These are phyloP conservation scores for Sporothrix euskadiensis DNA, from an alignment of 2,329 filamentous ascomycete genomes.

Conservation along the genomic window DNA sequence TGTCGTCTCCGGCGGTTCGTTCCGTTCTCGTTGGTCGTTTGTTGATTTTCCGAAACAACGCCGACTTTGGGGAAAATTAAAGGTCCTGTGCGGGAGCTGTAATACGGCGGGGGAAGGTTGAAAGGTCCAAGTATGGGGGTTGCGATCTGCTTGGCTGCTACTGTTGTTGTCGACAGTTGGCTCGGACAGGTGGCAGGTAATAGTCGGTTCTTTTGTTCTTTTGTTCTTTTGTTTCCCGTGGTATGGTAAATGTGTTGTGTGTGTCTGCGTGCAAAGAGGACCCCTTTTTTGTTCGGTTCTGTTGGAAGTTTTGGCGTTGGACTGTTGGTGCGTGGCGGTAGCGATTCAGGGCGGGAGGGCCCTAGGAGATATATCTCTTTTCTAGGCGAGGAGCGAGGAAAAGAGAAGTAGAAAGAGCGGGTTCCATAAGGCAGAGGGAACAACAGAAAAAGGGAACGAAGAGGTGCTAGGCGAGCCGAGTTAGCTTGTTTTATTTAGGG, in stretches of 20 bases:
- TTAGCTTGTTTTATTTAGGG: constrained; percentile 18
- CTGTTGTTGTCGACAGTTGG: background rate
- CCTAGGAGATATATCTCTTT: constrained; percentile 16
- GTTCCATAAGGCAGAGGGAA: constrained; percentile 14
- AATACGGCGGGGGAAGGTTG: background rate
- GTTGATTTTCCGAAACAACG: background rate
- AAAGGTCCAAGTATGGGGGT: background rate
- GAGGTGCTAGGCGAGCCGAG: constrained; percentile 18
- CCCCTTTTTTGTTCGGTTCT: background rate
- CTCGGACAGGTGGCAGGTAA: background rate
- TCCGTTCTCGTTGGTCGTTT: background rate
- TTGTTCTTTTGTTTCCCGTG: background rate
- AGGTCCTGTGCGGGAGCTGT: background rate
- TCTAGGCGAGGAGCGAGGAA: background rate
- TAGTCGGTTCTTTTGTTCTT: background rate
- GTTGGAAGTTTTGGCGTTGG: constrained; percentile 7
- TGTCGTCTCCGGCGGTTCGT: background rate
- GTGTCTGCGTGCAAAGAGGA: background rate
- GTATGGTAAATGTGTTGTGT: background rate
- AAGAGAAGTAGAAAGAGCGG: background rate
- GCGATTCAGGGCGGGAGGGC: constrained; percentile 9
- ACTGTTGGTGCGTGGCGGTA: background rate
- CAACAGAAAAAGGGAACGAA: background rate
- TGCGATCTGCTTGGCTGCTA: background rate
- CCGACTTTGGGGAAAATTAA: background rate